Base-by-base conservation (phyloP, 1,284 basidiomycete genomes). In the Ganoderma lingzhi region DNA sequence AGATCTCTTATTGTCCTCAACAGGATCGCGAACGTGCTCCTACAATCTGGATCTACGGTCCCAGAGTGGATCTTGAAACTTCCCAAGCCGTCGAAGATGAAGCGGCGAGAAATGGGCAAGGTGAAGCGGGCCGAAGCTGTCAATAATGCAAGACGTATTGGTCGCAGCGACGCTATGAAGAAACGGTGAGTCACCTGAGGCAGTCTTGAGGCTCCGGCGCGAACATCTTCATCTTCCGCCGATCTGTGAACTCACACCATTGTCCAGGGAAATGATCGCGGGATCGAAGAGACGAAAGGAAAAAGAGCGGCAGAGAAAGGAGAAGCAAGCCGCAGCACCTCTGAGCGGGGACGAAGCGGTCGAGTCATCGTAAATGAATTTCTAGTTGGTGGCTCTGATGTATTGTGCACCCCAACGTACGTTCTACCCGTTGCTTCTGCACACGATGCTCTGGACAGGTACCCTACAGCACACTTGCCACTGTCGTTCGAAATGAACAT, bases 21-120 rank as follows among this genome's bases (percentile, higher is more conserved):
- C 72, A 96, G 95, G 60, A 95, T 99, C 77, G 97, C 97, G 63
- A 99, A 99, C 77, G 95, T 99, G 19, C 89, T 99, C 75, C 85
- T 94, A 28, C 92, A 96, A 76, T 96, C 95, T 1, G 96, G 96
- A 17, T 96, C 93, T 75, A 81, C 86, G 2, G 96, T 98, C 0
- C 94, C 96, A 0, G 93, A 95, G 30, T 98, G 96, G 94, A 97
- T 97, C 75, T 78, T 93, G 41, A 92, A 93, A 74, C 85, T 98
- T 53, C 93, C 92, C 30, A 96, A 94, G 76, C 95, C 96, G 1
- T 94, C 91, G 3, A 96, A 96, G 82, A 89, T 97, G 85, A 93
- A 94, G 80, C 91, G 93, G 75, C 90, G 88, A 75, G 85, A 90
- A 77, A 93, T 99, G 87, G 94, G 94, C 66, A 93, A 93, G 80